Conservation (phyloP, 75 land plant genomes). For the Ceratopteris richardii region DNA sequence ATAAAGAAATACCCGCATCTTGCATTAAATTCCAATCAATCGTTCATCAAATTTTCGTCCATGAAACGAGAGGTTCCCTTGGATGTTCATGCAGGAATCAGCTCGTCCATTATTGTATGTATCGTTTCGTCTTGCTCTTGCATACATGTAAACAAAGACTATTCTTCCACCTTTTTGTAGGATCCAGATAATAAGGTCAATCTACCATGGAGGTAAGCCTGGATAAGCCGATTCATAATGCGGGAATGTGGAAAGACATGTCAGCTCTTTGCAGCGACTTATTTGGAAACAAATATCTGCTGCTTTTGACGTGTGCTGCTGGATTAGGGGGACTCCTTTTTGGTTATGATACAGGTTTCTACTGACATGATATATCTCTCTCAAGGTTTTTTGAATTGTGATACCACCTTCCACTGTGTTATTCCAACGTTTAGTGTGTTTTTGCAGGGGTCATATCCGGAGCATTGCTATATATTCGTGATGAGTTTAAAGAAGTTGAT, state of each 20-base stretch:
- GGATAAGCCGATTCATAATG: not conserved
- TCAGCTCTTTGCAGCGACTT: conserved; percentile 6
- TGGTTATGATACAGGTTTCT: conserved; percentile 77
- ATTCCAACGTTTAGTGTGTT: not conserved
- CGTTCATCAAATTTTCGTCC: too few relatives aligned
- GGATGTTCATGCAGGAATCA: too few relatives aligned
- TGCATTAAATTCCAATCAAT: too few relatives aligned
- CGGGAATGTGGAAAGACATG: not conserved
- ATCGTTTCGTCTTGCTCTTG: too few relatives aligned
- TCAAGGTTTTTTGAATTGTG: not conserved
- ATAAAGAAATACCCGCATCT: too few relatives aligned
- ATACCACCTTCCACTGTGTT: not conserved
- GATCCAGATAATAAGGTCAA: not conserved
- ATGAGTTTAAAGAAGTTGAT: conserved; percentile 60
- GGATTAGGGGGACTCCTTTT: conserved; percentile 79
- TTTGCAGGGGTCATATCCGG: conserved; percentile 76
- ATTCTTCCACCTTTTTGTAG: too few relatives aligned
- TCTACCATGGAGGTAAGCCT: not conserved
- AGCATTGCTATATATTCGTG: conserved; percentile 65
- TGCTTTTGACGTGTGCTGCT: conserved; percentile 60
- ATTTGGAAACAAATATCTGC: conserved; percentile 35
- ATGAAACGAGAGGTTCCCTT: too few relatives aligned
- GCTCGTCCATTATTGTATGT: too few relatives aligned
- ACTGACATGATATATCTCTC: too few relatives aligned
- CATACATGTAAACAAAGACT: too few relatives aligned